Evolutionary conservation across 306 rosid genomes (phyloP), one percentile per base, ranked within the genome.

Genomic region (Crotalaria pallida): DNA sequence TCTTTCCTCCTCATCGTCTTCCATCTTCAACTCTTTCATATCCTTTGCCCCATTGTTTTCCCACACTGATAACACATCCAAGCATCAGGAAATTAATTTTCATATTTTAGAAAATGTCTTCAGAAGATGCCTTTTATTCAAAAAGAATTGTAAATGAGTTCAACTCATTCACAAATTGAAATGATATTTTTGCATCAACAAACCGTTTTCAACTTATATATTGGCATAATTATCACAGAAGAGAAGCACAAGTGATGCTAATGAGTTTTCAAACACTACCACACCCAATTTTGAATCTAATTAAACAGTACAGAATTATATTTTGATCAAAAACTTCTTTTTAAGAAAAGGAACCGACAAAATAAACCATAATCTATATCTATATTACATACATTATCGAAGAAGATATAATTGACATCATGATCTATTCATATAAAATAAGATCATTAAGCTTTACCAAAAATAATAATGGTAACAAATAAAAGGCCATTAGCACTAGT

Each of bases 1-100:
- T 80, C 91, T 83, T 83, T 95, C 88, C 81, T 95, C 99, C 65
- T 89, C 96, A 6, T 88, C 97, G 31, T 83, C 92, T 66, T 89
- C 88, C 67, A 79, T 81, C 22, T 78, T 87, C 67, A 62, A 71
- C 80, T 81, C 92, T 77, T 76, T 80, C 82, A 77, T 59, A 33
- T 68, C 73, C 75, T 63, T 86, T 59, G 85, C 48, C 67, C 82
- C 88, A 64, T 83, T 82, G 72, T 77, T 91, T 79, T 76, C 84
- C 40, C 45, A 50, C 76, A 43, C 83, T 68, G 79, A 67, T 65
- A 70, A 17, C 66, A 79, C 23, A 80, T 26, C 47, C 75, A 71
- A 63, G 68, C 56, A 70, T 13, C 38, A 66, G 18, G 64, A 64
- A 40, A 66, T 71, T 66, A 58, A 26, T 49, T 75, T 64, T 44